These are phyloP conservation scores for Colletotrichum brevisporum DNA, from an alignment of 2,329 filamentous ascomycete species.

Conservation along the genomic window DNA sequence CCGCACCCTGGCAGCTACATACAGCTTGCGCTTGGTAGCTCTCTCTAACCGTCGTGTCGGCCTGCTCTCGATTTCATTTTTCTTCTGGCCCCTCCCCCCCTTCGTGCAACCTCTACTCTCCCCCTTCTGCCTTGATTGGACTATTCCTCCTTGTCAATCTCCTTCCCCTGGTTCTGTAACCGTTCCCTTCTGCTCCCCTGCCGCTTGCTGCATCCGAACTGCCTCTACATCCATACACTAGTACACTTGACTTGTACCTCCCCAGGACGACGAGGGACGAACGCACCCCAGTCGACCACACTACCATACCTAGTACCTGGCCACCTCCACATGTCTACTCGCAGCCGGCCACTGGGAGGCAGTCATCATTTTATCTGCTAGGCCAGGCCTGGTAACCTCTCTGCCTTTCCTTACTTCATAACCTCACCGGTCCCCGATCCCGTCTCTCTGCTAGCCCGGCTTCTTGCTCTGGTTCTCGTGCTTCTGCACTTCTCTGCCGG, in stretches of 20 bases:
- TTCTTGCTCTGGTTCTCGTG: slow-evolving; percentile 32
- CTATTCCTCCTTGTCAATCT: slow-evolving; percentile 32
- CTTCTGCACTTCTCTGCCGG: slow-evolving; percentile 29
- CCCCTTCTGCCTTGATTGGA: slow-evolving; percentile 32
- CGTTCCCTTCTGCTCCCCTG: slow-evolving; percentile 35
- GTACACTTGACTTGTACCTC: too few relatives aligned
- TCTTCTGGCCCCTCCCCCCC: slow-evolving; percentile 16
- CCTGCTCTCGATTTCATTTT: slow-evolving; percentile 10
- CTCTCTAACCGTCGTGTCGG: background rate
- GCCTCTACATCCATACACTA: background rate
- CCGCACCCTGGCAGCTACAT: background rate
- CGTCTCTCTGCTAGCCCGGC: slow-evolving; percentile 20
- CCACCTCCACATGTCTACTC: slow-evolving; percentile 40
- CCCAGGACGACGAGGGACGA: slow-evolving; percentile 31
- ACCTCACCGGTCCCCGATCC: slow-evolving; percentile 39
- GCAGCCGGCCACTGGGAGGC: slow-evolving; percentile 21
- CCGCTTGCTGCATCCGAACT: slow-evolving; percentile 40
- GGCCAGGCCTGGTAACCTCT: slow-evolving; percentile 30
- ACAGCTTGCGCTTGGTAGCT: background rate
- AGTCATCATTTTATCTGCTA: slow-evolving; percentile 40
- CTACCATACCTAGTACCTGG: slow-evolving; percentile 19
- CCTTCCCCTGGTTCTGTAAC: slow-evolving; percentile 36
- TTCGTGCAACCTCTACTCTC: slow-evolving; percentile 13
- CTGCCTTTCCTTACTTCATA: slow-evolving; percentile 38
- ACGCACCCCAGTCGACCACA: slow-evolving; percentile 34